Base-by-base conservation (phyloP, 2,329 filamentous ascomycete genomes). In the Sporothrix schenckii region DNA sequence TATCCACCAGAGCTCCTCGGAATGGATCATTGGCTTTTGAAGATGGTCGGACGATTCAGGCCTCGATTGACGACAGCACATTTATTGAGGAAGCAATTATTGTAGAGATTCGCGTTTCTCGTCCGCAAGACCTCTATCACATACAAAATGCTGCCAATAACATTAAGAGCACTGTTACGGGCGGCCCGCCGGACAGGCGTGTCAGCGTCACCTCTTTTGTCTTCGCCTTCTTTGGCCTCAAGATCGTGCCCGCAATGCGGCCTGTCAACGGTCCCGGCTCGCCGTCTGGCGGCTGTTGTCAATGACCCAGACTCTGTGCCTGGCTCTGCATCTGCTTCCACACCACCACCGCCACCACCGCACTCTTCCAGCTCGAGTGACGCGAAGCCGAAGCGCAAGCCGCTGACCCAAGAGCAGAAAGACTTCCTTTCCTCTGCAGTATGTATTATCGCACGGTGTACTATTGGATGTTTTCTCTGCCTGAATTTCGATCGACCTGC, bases 371-470 rank as follows among this genome's bases (percentile, higher is more conserved):
- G 9, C 2, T 44, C 60, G 7, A 21, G 61, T 19, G 39, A 34
- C 3, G 53, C 30, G 41, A 79, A 79, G 63, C 75, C 79, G 74
- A 82, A 81, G 75, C 82, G 77, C 72, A 88, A 90, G 78, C 85
- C 89, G 11, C 83, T 95, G 61, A 92, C 88, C 41, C 81, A 86
- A 73, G 84, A 88, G 72, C 92, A 97, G 77, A 86, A 88, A 71
- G 85, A 90, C 70, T 96, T 91, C 76, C 88, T 96, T 65, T 89
- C 91, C 71, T 87, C 90, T 39, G 92, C 92, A 19, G 88, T 90
- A 82, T 74, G 85, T 76, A 34, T 5, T 5, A 4, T 24, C 34
- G 1, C 41, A 16, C 14, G 9, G 41, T 14, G 11, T 16, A 16
- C 4, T 44, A 13, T 56, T 56, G 24, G 24, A 34, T 7, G 41